phyloP scores from a whole-genome alignment of 345 rosid genomes.

The Triadica sebifera region DNA sequence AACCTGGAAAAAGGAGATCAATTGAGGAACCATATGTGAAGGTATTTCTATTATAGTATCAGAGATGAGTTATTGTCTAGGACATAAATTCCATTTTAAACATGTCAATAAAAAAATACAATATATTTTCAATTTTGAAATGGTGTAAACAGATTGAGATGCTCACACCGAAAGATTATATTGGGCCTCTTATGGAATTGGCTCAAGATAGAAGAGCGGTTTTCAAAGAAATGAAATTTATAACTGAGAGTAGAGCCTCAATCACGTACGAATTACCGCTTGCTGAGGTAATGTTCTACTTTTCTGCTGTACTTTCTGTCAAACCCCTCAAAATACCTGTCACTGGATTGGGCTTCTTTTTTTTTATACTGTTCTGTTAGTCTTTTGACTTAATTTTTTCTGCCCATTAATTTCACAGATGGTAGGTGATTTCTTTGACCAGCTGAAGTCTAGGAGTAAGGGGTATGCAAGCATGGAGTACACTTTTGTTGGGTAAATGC shows the following conservation, averaged over 20 bases:
- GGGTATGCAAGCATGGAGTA: slow-evolving; percentile 99
- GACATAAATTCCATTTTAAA: background rate
- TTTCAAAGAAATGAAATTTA: slow-evolving; percentile 89
- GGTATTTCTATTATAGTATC: slow-evolving; percentile 38
- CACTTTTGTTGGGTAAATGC: slow-evolving; percentile 68
- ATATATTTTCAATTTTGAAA: background rate
- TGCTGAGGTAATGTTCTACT: slow-evolving; percentile 61
- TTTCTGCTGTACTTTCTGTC: background rate
- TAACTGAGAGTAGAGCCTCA: slow-evolving; percentile 87
- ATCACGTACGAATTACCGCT: slow-evolving; percentile 82
- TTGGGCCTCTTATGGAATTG: slow-evolving; percentile 94
- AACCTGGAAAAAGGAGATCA: slow-evolving; percentile 83
- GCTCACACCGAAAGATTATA: slow-evolving; percentile 94
- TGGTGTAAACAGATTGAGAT: slow-evolving; percentile 65
- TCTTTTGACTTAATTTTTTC: slow-evolving; percentile 19
- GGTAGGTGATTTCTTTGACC: slow-evolving; percentile 99
- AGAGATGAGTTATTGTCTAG: slow-evolving; percentile 7
- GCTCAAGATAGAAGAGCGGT: slow-evolving; percentile 97
- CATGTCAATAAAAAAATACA: background rate
- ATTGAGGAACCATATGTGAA: slow-evolving; percentile 93
- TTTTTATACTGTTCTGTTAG: background rate
- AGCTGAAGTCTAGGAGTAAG: slow-evolving; percentile 87
- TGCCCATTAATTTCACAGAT: slow-evolving; percentile 50
- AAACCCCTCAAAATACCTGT: background rate
- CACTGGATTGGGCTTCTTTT: background rate